phyloP scores from a whole-genome alignment of 305 asterid species.

The Fraxinus paxiana region DNA sequence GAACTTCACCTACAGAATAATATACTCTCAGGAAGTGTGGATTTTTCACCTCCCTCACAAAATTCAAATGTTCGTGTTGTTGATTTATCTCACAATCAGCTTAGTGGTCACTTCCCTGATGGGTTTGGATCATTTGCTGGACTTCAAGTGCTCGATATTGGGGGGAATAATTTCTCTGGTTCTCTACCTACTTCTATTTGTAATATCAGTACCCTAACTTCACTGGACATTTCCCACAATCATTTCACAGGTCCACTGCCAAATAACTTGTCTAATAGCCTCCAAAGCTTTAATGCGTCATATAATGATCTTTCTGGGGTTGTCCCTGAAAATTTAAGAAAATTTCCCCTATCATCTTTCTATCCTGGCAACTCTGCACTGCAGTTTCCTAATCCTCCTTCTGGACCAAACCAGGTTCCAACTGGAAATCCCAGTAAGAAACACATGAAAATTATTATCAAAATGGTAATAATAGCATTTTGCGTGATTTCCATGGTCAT shows the following conservation, averaged over 20 bases:
- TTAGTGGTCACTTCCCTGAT: slow-evolving; percentile 59
- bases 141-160: slow-evolving; percentile 56
- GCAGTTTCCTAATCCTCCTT: slow-evolving; percentile 76
- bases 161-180: slow-evolving; percentile 73
- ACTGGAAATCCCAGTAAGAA: slow-evolving; percentile 30
- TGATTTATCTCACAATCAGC: slow-evolving; percentile 65
- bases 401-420: slow-evolving; percentile 46
- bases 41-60: slow-evolving; percentile 46
- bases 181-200: slow-evolving; percentile 60
- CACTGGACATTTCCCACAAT: slow-evolving; percentile 62
- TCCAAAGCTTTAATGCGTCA: slow-evolving; percentile 74
- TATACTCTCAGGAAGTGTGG: slow-evolving; percentile 51
- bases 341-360: slow-evolving; percentile 73
- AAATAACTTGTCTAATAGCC: slow-evolving; percentile 50
- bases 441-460: slow-evolving; percentile 44
- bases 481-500: slow-evolving; percentile 52
- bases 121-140: slow-evolving; percentile 51
- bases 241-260: slow-evolving; percentile 71
- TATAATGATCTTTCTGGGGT: slow-evolving; percentile 75
- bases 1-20: slow-evolving; percentile 75
- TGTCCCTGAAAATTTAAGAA: slow-evolving; percentile 83
- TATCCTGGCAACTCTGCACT: slow-evolving; percentile 81
- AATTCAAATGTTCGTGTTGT: slow-evolving; percentile 49
- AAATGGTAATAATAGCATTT: slow-evolving; percentile 55
- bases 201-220: slow-evolving; percentile 40